Evolutionary conservation across 306 rosid species (phyloP).

Genomic region (Medicago arabica): DNA sequence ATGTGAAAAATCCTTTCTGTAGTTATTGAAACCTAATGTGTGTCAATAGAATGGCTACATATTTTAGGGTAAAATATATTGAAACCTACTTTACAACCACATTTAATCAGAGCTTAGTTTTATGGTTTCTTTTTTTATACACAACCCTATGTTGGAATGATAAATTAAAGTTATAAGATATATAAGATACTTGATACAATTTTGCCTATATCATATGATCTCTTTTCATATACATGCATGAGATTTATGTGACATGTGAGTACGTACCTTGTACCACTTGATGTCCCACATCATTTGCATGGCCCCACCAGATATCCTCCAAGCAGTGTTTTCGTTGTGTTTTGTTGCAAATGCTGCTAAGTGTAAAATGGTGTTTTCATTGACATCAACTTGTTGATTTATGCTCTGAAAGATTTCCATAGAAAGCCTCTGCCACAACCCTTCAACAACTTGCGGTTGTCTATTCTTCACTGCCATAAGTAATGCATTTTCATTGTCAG

Average conservation of each 20-base stretch:
- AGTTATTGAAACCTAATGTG: too few species aligned
- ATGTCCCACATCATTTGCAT: conserved; percentile 55
- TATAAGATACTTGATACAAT: too few species aligned
- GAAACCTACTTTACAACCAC: too few species aligned
- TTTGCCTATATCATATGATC: too few species aligned
- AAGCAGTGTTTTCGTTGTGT: not conserved
- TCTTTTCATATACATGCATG: too few species aligned
- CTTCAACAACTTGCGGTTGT: conserved; percentile 21
- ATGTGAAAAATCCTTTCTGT: too few species aligned
- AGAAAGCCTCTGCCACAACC: not conserved
- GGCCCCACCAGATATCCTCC: conserved; percentile 49
- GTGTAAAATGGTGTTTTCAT: conserved; percentile 44
- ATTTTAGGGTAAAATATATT: too few species aligned
- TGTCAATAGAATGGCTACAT: too few species aligned
- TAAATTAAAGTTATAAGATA: too few species aligned
- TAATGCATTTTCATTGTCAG: conserved; percentile 38
- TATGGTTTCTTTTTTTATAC: too few species aligned
- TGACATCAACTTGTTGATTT: not conserved
- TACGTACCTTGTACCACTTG: conserved; percentile 50
- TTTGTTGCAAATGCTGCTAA: conserved; percentile 25
- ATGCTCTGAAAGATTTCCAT: not conserved
- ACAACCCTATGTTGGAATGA: too few species aligned
- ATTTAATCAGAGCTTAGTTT: too few species aligned
- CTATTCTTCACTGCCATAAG: conserved; percentile 37
- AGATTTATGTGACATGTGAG: not conserved